Percentiles rank a stretch among this genome's conserved stretches.
phyloP scores from a whole-genome alignment of 139 green algal species.

The Micractinium sp. region DNA sequence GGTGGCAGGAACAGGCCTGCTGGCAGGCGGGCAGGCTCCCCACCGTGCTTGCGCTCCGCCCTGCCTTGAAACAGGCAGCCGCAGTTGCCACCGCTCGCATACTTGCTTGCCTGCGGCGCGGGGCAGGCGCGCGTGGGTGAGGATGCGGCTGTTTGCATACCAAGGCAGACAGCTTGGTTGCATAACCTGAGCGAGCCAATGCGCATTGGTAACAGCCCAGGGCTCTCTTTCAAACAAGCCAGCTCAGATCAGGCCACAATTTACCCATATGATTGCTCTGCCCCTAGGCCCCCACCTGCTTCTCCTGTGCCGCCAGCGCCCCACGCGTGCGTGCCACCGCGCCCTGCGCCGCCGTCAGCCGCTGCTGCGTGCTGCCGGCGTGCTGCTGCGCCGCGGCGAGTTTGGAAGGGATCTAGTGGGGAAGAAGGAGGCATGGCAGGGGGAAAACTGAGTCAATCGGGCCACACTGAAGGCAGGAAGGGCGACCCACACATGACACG shows the following conservation, averaged over 20 bases:
- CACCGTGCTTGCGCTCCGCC: not conserved
- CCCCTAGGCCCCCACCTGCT: not conserved
- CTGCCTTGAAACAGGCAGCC: slow-evolving; percentile 1
- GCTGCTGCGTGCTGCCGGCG: not conserved
- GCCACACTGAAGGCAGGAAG: too few relatives aligned
- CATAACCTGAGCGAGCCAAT: too few relatives aligned
- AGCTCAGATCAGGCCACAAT: not conserved
- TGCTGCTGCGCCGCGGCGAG: slow-evolving; percentile 3
- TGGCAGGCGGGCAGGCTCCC: not conserved
- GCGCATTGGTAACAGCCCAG: too few relatives aligned
- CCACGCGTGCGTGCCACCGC: not conserved
- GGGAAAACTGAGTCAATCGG: not conserved
- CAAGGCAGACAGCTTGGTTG: too few relatives aligned
- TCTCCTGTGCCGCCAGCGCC: not conserved
- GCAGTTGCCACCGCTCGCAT: not conserved
- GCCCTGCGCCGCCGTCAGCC: not conserved
- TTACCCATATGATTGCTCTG: not conserved
- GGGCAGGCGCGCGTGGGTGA: too few relatives aligned
- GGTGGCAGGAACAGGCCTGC: not conserved
- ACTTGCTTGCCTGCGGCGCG: not conserved
- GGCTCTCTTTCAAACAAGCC: not conserved
- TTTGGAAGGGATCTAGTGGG: not conserved
- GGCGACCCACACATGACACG: too few relatives aligned
- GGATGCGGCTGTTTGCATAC: not conserved
- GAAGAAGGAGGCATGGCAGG: not conserved